Evolutionary conservation across 805 yeast species (phyloP).

Genomic region (Starmerella vaccinii): DNA sequence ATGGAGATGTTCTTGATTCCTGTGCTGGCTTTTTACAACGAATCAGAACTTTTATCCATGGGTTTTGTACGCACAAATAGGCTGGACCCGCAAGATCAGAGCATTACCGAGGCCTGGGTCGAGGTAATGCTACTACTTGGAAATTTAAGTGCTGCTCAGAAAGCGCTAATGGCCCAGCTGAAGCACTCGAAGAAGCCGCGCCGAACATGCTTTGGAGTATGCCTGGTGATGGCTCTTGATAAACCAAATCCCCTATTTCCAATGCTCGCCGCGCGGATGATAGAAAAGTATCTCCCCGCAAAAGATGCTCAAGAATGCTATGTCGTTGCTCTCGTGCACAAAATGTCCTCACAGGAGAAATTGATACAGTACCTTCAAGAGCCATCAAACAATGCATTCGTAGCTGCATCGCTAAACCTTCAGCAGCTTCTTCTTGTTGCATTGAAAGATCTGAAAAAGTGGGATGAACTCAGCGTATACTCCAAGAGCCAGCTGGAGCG

Average conservation of each 20-base stretch:
- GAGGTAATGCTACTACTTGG: conserved; percentile 19
- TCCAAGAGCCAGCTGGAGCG: conserved; percentile 38
- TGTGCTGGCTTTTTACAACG: conserved; percentile 22
- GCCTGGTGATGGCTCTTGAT: conserved; percentile 38
- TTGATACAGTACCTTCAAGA: conserved; percentile 29
- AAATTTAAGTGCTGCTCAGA: conserved; percentile 20
- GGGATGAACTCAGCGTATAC: conserved; percentile 37
- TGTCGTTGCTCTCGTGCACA: conserved; percentile 45
- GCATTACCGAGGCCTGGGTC: conserved; percentile 23
- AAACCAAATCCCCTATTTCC: conserved; percentile 49
- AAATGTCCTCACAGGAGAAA: conserved; percentile 32
- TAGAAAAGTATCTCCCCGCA: conserved; percentile 45
- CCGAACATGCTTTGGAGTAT: conserved; percentile 26
- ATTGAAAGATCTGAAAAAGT: conserved; percentile 36
- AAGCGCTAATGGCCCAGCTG: conserved; percentile 24
- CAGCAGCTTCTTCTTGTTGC: conserved; percentile 37
- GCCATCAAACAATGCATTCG: conserved; percentile 18
- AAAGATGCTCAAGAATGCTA: conserved; percentile 55
- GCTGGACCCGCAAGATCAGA: conserved; percentile 18
- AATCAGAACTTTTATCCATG: conserved; percentile 27
- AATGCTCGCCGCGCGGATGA: conserved; percentile 47
- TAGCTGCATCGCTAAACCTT: conserved; percentile 49
- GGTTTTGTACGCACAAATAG: conserved; percentile 24
- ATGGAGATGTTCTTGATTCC: conserved; percentile 27
- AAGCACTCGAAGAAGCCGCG: conserved; percentile 24